These are phyloP conservation scores for Solanum pennellii DNA, from an alignment of 257 asterid species.

Conservation along the genomic window DNA sequence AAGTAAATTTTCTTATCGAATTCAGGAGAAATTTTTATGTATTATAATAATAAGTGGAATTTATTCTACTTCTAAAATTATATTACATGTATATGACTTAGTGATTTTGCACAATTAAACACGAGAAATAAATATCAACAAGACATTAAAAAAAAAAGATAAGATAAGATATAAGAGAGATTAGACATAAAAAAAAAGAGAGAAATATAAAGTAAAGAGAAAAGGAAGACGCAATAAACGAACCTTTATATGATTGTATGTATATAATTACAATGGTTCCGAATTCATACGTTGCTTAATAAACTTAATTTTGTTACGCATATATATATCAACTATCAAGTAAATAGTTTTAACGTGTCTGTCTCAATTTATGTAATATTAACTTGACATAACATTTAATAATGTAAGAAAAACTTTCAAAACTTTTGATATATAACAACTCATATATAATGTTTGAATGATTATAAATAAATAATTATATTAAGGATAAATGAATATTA, in stretches of 20 bases:
- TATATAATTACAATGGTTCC: background rate
- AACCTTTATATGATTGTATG: background rate
- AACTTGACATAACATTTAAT: background rate
- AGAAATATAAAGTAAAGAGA: background rate
- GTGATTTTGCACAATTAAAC: background rate
- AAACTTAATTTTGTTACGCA: background rate
- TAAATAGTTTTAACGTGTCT: background rate
- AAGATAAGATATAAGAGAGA: background rate
- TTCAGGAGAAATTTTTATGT: rapidly evolving
- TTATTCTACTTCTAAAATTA: no score
- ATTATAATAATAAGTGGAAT: no score
- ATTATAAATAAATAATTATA: no score
- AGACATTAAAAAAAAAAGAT: background rate
- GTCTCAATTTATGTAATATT: no score
- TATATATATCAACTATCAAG: background rate
- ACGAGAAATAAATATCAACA: background rate
- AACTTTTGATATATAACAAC: background rate
- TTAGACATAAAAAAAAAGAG: background rate
- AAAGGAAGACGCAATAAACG: background rate
- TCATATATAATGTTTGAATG: background rate
- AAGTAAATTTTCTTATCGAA: no score
- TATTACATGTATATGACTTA: no score
- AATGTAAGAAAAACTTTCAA: background rate
- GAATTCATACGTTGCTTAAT: background rate
- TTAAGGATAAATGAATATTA: no score